Base-by-base conservation (phyloP, 306 rosid genomes). In the Begonia peltatifolia region DNA sequence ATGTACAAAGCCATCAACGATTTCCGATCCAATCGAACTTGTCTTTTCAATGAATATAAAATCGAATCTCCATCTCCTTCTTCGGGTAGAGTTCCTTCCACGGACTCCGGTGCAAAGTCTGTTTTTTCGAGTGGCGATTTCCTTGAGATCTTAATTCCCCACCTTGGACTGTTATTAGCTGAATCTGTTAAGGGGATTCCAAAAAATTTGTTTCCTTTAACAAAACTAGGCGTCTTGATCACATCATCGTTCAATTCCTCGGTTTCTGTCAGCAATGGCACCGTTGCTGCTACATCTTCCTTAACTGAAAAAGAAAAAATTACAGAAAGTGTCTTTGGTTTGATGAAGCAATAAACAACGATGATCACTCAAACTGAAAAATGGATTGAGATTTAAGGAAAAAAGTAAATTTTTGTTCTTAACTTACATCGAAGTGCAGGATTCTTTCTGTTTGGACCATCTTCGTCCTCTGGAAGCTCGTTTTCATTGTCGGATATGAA, bases 31-130 rank as follows among this genome's bases (percentile, higher is more conserved):
- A 75, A 50, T 68, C 71, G 71, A 68, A 86, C 42, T 52, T 68
- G 78, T 11, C 82, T 55, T 65, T 72, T 80, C 41, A 86, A 55
- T 60, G 75, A 77, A 67, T 82, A 87, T 11, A 66, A 14, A 0
- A 81, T 73, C 15, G 69, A 43, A 61, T 63, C 53, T 55, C 63
- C 70, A 18, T 79, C 95, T 11, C 78, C 72, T 17, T 56, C 60
- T 59, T 82, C 95, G 14, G 69, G 60, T 15, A 64, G 73, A 60
- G 85, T 82, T 73, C 82, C 95, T 61, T 87, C 89, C 61, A 87
- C 58, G 10, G 93, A 80, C 2, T 76, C 88, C 0, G 76, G 50
- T 14, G 81, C 61, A 9, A 54, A 62, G 63, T 69, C 84, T 17
- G 85, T 71, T 54, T 61, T 80, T 53, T 74, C 80, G 14, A 71